phyloP scores from a whole-genome alignment of 2,329 filamentous ascomycete genomes.

The Aaosphaeria pasadenensis region DNA sequence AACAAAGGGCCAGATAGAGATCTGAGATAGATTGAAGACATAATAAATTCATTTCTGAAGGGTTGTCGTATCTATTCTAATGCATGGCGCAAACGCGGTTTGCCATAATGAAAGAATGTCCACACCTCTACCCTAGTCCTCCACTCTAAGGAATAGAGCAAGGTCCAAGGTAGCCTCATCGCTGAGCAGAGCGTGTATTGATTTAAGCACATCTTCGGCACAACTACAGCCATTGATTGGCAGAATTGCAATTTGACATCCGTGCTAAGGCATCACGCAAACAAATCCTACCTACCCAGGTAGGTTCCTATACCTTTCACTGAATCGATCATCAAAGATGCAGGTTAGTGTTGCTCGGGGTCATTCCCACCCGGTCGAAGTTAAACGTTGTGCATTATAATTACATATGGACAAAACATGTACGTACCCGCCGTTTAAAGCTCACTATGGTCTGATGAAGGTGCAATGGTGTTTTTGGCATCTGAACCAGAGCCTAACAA shows the following conservation, averaged over 20 bases:
- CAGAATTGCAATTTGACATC: constrained; percentile 99
- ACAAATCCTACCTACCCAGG: not conserved
- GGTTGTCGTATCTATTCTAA: not conserved
- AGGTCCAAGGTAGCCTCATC: constrained; percentile 27
- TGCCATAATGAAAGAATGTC: constrained; percentile 11
- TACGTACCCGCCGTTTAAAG: constrained; percentile 28
- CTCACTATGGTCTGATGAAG: constrained; percentile 37
- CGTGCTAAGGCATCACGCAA: constrained; percentile 62
- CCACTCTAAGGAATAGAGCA: constrained; percentile 10
- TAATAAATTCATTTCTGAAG: not conserved
- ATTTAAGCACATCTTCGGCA: constrained; percentile 95
- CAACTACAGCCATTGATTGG: constrained; percentile 83
- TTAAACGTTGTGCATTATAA: constrained; percentile 21
- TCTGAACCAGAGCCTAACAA: constrained; percentile 21
- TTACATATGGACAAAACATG: constrained; percentile 24
- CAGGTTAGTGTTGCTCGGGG: constrained; percentile 23
- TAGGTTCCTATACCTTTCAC: too few relatives aligned
- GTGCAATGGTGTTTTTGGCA: constrained; percentile 9
- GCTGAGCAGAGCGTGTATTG: constrained; percentile 28
- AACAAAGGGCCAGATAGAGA: too few relatives aligned
- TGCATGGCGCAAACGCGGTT: not conserved
- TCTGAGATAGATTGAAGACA: too few relatives aligned
- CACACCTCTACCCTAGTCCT: constrained; percentile 21
- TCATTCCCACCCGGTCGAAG: constrained; percentile 10
- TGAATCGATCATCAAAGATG: constrained; percentile 4